Evolutionary conservation across 225 moss, liverwort and hornwort genomes (phyloP).

Genomic region (Sphagnum tenellum): DNA sequence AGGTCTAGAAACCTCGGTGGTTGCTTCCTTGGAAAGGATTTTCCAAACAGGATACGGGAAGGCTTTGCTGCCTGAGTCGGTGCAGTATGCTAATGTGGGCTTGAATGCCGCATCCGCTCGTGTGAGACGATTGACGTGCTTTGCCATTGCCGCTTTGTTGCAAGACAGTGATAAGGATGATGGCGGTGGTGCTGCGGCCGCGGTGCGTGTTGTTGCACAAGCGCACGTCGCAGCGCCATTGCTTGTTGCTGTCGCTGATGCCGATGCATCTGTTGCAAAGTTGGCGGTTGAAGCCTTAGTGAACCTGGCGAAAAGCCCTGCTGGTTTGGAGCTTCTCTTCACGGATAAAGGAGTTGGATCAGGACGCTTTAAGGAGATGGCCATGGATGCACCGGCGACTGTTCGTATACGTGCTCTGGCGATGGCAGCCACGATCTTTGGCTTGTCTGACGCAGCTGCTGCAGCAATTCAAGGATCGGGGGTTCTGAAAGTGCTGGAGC

Average conservation of each 20-base stretch:
- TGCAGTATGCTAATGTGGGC: slow-evolving; percentile 59
- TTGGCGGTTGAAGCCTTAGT: slow-evolving; percentile 56
- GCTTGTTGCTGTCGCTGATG: slow-evolving; percentile 55
- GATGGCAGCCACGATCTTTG: slow-evolving; percentile 56
- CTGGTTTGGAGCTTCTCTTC: slow-evolving; percentile 65
- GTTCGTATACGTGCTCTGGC: slow-evolving; percentile 70
- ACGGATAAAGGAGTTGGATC: slow-evolving; percentile 30
- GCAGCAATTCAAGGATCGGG: slow-evolving; percentile 62
- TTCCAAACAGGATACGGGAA: slow-evolving; percentile 47
- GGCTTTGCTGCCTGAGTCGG: slow-evolving; percentile 45
- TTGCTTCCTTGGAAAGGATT: slow-evolving; percentile 52
- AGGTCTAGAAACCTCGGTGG: slow-evolving; percentile 61
- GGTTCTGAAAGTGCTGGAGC: slow-evolving; percentile 48
- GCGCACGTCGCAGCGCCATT: slow-evolving; percentile 39
- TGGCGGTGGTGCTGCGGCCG: slow-evolving; percentile 13
- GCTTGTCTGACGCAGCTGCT: slow-evolving; percentile 62
- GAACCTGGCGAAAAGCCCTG: slow-evolving; percentile 40
- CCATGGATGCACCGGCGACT: slow-evolving; percentile 42
- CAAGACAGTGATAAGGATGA: slow-evolving; percentile 16
- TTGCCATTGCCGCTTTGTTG: slow-evolving; percentile 47
- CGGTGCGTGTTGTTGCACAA: slow-evolving; percentile 27
- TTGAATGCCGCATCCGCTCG: slow-evolving; percentile 61
- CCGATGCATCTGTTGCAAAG: slow-evolving; percentile 57
- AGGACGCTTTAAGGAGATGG: slow-evolving; percentile 41
- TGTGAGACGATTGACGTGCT: slow-evolving; percentile 63